Conservation (phyloP, 805 yeast genomes). For the Barnettozyma sucrosica region DNA sequence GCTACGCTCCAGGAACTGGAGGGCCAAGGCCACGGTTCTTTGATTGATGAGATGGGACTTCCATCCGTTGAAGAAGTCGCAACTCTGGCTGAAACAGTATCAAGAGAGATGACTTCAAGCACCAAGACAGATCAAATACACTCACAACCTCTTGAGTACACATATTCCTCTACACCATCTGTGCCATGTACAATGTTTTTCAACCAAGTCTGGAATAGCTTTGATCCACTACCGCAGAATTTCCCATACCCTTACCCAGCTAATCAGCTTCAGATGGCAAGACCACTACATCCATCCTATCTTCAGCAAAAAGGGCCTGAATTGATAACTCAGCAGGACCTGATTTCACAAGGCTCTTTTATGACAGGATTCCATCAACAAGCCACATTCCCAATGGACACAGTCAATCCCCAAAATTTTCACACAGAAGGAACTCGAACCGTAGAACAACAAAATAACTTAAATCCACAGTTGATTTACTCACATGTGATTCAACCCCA, state of each 20-base stretch:
- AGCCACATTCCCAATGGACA: background rate
- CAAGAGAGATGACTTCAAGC: no score
- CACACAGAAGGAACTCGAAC: background rate
- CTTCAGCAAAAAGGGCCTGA: no score
- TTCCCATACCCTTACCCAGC: no score
- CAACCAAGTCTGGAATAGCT: background rate
- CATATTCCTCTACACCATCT: background rate
- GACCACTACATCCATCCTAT: no score
- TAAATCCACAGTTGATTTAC: background rate
- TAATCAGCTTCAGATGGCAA: no score
- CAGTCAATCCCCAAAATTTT: background rate
- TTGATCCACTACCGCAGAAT: no score
- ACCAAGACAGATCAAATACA: no score
- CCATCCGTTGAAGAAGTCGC: constrained; percentile 17
- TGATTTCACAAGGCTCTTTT: no score
- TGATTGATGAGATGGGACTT: constrained; percentile 12
- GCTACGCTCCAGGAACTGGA: constrained; percentile 14
- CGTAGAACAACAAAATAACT: no score
- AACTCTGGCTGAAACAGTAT: background rate
- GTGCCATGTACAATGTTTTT: background rate
- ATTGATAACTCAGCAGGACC: no score
- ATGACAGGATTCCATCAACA: no score
- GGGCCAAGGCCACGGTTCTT: constrained; percentile 13
- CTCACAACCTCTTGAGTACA: background rate
- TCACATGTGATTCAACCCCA: background rate